Evolutionary conservation across 352 stramenopile species (phyloP), one percentile per base, ranked within the genome.

Genomic region (Phytophthora citrophthora): DNA sequence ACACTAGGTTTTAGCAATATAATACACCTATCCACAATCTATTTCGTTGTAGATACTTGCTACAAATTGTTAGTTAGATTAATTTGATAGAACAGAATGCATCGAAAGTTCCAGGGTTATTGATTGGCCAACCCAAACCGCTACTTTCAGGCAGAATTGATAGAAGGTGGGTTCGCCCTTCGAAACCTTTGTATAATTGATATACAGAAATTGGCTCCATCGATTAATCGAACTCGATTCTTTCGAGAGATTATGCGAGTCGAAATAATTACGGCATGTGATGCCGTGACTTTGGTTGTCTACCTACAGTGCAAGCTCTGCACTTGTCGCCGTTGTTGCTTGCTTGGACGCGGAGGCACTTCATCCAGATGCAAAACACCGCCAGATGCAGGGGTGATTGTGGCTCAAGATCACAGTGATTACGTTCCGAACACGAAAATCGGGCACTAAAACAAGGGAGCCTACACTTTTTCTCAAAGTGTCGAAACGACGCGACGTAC

Each of bases 141-240:
- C 29, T 18, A 4, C 3, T n/a, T 18, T 39, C 5, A 24, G 1
- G 7, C 20, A 0, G 8, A n/a, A 38, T 8, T 23, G 50, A 43
- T 13, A n/a, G 54, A 55, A 58, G 15, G 63, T 71, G 63, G 63
- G 63, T 71, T 61, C 43, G 53, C 44, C 23, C 61, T 56, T n/a
- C 6, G 50, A 56, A 62, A 54, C 43, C 49, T 67, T 11, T n/a
- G 6, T 4, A 54, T 4, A 49, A n/a, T 34, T n/a, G 16, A 67
- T 62, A 18, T n/a, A 5, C 8, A 11, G 15, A 16, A 46, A 34
- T 58, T 58, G 24, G 32, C 7, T 48, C 50, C 29, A 40, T 13
- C 16, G 11, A 32, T 41, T 39, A 66, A 43, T 18, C 20, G 11
- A 45, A 26, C 10, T 31, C 9, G 18, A 50, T 45, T 24, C 43